These are phyloP conservation scores for Dactylellina parvicollis DNA, from an alignment of 2,329 filamentous ascomycete genomes.

Conservation along the genomic window DNA sequence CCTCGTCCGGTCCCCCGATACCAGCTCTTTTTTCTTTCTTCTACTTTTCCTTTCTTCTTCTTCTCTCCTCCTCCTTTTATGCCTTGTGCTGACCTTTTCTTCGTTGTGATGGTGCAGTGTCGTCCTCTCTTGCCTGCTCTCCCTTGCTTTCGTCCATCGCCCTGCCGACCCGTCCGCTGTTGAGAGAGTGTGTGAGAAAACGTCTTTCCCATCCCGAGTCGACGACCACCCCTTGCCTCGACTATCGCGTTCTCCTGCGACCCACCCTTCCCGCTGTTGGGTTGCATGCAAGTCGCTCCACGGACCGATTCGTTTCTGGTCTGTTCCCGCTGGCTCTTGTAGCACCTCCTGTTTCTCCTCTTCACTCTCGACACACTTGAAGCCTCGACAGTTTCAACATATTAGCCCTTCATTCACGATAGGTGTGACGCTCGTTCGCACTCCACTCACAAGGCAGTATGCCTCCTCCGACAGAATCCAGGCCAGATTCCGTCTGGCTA, in stretches of 20 bases:
- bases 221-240: conserved; percentile 32
- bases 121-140: no score
- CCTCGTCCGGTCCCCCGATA: conserved; percentile 33
- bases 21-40: background rate
- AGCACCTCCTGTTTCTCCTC: conserved; percentile 2
- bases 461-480: conserved; percentile 24
- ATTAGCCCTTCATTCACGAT: background rate
- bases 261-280: conserved; percentile 6
- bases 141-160: conserved; percentile 29
- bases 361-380: background rate
- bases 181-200: conserved; percentile 8
- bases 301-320: conserved; percentile 53
- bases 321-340: conserved; percentile 38
- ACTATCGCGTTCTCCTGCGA: conserved; percentile 3
- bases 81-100: background rate
- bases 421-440: background rate
- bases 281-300: conserved; percentile 28
- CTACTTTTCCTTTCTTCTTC: background rate
- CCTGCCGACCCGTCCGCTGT: conserved; percentile 15
- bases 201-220: conserved; percentile 18
- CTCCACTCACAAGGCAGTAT: conserved; percentile 21
- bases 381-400: conserved; percentile 1
- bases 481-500: conserved; percentile 39
- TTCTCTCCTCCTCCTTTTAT: conserved; percentile 2
- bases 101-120: no score